phyloP scores from a whole-genome alignment of 768 basidiomycete species.

The Mycena haematopus region DNA sequence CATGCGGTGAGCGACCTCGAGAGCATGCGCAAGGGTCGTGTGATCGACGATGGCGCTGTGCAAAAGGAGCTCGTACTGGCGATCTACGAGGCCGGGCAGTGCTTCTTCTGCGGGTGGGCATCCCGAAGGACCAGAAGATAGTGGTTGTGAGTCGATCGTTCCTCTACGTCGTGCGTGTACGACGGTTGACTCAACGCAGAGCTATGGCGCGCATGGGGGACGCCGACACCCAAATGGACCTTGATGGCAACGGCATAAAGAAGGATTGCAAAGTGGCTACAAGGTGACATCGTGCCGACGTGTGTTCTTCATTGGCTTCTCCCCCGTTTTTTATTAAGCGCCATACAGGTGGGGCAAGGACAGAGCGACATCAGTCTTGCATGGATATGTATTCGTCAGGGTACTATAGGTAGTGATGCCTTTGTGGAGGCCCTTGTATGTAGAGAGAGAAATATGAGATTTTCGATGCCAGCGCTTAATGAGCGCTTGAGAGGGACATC shows the following conservation, averaged over 20 bases:
- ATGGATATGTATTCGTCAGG: no score
- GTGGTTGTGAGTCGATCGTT: constrained; percentile 63
- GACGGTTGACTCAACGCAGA: constrained; percentile 46
- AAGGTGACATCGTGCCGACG: constrained; percentile 87
- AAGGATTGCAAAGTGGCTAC: constrained; percentile 88
- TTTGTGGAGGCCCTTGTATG: no score
- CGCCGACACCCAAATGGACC: constrained; percentile 83
- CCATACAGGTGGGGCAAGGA: constrained; percentile 60
- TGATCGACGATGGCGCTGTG: constrained; percentile 58
- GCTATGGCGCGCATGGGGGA: constrained; percentile 89
- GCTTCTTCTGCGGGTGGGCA: constrained; percentile 93
- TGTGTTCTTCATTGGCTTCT: constrained; percentile 38
- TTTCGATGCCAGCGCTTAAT: no score
- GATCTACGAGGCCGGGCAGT: constrained; percentile 91
- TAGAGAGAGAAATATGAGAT: no score
- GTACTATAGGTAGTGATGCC: no score
- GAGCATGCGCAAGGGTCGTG: constrained; percentile 55
- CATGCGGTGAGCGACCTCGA: constrained; percentile 80
- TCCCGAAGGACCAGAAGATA: constrained; percentile 88
- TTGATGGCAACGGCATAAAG: constrained; percentile 90
- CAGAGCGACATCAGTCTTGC: constrained; percentile 84
- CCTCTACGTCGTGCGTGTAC: constrained; percentile 8
- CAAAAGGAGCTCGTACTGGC: constrained; percentile 86
- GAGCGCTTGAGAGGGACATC: no score
- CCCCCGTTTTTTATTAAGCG: background rate